These are phyloP conservation scores for Tetracladium marchalianum DNA, from an alignment of 495 filamentous ascomycete species.

Conservation along the genomic window DNA sequence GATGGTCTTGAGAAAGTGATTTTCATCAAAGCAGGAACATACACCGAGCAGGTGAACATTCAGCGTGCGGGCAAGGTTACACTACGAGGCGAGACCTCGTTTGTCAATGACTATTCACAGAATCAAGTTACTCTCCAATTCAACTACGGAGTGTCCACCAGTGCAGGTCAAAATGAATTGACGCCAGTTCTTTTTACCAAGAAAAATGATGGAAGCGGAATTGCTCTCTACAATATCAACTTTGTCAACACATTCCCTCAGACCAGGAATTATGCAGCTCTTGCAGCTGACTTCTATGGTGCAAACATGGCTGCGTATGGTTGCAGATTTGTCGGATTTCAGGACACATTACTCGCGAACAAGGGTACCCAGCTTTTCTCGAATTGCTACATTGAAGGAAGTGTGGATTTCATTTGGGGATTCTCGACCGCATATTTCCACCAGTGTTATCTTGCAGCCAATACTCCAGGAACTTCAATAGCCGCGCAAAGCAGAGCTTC, in stretches of 20 bases:
- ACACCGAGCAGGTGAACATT: slow-evolving; percentile 24
- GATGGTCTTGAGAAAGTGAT: slow-evolving; percentile 10
- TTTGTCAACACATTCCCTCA: slow-evolving; percentile 16
- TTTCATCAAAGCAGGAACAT: slow-evolving; percentile 22
- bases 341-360: slow-evolving; percentile 17
- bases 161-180: slow-evolving; percentile 16
- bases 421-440: slow-evolving; percentile 21
- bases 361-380: slow-evolving; percentile 14
- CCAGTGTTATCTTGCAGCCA: slow-evolving; percentile 17
- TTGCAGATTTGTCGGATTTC: slow-evolving; percentile 15
- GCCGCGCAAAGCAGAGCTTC: slow-evolving; percentile 20
- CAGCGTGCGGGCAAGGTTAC: slow-evolving; percentile 22
- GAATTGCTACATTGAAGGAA: slow-evolving; percentile 30
- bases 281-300: slow-evolving; percentile 20
- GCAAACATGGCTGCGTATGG: slow-evolving; percentile 16
- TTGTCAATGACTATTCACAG: slow-evolving; percentile 15
- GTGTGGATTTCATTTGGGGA: slow-evolving; percentile 53
- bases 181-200: slow-evolving; percentile 19
- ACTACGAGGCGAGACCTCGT: slow-evolving; percentile 19
- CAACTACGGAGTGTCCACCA: slow-evolving; percentile 21
- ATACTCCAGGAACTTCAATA: slow-evolving; percentile 17
- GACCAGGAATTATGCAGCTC: slow-evolving; percentile 18
- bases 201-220: slow-evolving; percentile 8
- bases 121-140: slow-evolving; percentile 21
- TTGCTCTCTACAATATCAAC: slow-evolving; percentile 19